A percentile compares a stretch with the other conserved stretches of the same genome.
Conservation (phyloP, 768 basidiomycete genomes). For the Mycena epipterygia region DNA sequence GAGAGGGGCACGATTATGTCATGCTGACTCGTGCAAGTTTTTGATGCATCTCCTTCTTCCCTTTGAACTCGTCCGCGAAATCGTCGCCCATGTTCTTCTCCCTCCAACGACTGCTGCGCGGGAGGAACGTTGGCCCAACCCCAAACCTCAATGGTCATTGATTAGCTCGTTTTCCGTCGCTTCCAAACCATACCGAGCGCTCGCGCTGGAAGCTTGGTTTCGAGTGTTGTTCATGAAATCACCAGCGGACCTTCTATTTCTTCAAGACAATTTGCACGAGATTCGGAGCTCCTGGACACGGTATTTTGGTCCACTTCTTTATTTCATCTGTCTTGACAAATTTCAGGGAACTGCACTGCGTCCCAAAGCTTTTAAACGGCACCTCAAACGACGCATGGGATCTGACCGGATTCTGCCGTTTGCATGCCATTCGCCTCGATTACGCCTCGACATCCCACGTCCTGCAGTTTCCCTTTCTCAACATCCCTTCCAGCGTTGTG, state of each 20-base stretch:
- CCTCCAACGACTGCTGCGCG: neutral
- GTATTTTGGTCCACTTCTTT: constrained; percentile 16
- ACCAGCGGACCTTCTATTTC: constrained; percentile 39
- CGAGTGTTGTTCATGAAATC: constrained; percentile 42
- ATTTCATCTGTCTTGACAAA: neutral
- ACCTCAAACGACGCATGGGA: constrained; percentile 5
- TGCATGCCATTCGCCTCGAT: constrained; percentile 29
- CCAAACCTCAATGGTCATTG: constrained; percentile 38
- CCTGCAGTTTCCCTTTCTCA: constrained; percentile 40
- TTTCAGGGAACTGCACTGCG: constrained; percentile 49
- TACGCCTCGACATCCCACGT: neutral
- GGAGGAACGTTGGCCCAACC: constrained; percentile 7
- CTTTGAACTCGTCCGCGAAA: constrained; percentile 51
- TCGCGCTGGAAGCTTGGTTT: constrained; percentile 51
- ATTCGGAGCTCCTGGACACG: constrained; percentile 42
- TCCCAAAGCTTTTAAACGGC: constrained; percentile 31
- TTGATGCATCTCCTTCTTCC: constrained; percentile 44
- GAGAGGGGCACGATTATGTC: no score
- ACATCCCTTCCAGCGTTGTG: constrained; percentile 41
- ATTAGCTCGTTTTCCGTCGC: constrained; percentile 46
- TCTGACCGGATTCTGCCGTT: constrained; percentile 48
- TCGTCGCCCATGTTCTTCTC: constrained; percentile 42
- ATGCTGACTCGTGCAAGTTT: no score
- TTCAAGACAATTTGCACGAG: constrained; percentile 43
- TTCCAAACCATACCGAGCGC: constrained; percentile 45